Evolutionary conservation across 1,139 yeast species (phyloP).

Genomic region (Entelexis sorbosivorans): DNA sequence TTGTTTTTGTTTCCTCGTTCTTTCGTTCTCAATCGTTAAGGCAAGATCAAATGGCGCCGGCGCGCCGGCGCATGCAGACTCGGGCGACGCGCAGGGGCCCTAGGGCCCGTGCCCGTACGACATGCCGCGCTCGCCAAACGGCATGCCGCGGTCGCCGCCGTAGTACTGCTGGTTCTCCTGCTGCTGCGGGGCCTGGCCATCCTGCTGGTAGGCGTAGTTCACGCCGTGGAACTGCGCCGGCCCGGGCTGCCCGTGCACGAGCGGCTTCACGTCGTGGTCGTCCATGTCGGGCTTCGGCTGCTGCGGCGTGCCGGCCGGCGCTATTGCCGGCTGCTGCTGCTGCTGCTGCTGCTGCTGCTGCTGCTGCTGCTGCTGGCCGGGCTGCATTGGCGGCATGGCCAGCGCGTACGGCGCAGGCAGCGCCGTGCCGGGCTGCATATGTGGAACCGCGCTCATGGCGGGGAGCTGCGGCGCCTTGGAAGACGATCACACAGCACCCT

Average conservation of each 20-base stretch:
- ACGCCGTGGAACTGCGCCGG: slow-evolving; percentile 6
- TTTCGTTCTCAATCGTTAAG: not conserved
- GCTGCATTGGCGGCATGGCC: slow-evolving; percentile 8
- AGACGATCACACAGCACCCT: too few relatives aligned
- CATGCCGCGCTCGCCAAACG: slow-evolving; percentile 1
- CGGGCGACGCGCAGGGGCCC: too few relatives aligned
- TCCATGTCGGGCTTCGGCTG: slow-evolving; percentile 13
- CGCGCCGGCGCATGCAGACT: too few relatives aligned
- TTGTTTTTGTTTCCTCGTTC: not conserved
- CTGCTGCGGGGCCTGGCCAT: slow-evolving; percentile 7
- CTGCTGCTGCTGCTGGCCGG: slow-evolving; percentile 14
- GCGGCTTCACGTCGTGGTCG: slow-evolving; percentile 7
- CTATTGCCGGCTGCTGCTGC: slow-evolving; percentile 14
- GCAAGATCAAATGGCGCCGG: too few relatives aligned
- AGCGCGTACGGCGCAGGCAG: slow-evolving; percentile 6
- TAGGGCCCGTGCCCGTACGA: not conserved
- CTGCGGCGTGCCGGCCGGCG: slow-evolving; percentile 6
- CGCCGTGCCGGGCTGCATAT: slow-evolving; percentile 2
- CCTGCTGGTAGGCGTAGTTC: slow-evolving; percentile 2
- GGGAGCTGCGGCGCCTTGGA: slow-evolving; percentile 2
- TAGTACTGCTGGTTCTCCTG: slow-evolving; percentile 5
- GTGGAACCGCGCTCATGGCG: slow-evolving; percentile 1
- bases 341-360: slow-evolving; percentile 14
- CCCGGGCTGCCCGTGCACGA: slow-evolving; percentile 4
- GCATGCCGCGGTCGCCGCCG: slow-evolving; percentile 6